These are phyloP conservation scores for Coemansia sp. DNA, from an alignment of 192 early-diverging fungal species.

Conservation along the genomic window DNA sequence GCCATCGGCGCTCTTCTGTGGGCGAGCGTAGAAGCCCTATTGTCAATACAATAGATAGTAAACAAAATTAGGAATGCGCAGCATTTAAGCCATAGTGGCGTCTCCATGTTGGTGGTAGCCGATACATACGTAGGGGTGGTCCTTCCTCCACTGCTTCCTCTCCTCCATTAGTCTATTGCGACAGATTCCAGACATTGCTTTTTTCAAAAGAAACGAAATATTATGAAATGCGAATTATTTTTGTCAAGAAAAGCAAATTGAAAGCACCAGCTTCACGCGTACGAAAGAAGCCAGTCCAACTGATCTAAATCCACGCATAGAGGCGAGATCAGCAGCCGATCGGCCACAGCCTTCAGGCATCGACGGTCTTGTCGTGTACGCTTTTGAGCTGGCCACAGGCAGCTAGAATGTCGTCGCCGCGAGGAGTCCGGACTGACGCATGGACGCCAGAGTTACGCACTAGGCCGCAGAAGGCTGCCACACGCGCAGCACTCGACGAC, in stretches of 20 bases:
- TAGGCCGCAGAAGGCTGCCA: slow-evolving; percentile 61
- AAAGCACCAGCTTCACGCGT: background rate
- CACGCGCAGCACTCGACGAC: slow-evolving; percentile 59
- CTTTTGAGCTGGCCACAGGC: slow-evolving; percentile 75
- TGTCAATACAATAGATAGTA: slow-evolving; percentile 5
- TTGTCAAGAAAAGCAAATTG: background rate
- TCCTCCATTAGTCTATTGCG: slow-evolving; percentile 85
- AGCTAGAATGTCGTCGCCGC: slow-evolving; percentile 78
- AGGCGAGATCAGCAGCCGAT: background rate
- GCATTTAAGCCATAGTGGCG: background rate
- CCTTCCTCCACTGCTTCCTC: slow-evolving; percentile 97
- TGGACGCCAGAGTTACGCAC: slow-evolving; percentile 58
- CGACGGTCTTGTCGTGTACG: slow-evolving; percentile 8
- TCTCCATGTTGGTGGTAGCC: background rate
- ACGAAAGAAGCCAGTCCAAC: background rate
- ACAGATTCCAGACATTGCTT: slow-evolving; percentile 71
- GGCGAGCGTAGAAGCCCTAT: slow-evolving; percentile 90
- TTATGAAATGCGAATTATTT: background rate
- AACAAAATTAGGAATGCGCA: background rate
- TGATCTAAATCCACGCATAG: background rate
- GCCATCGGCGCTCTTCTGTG: slow-evolving; percentile 80
- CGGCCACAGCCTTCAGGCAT: background rate
- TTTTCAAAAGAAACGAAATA: background rate
- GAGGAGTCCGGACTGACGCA: slow-evolving; percentile 64
- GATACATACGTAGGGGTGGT: slow-evolving; percentile 68